These are phyloP conservation scores for Solanum peruvianum DNA, from an alignment of 257 asterid genomes.

Conservation along the genomic window DNA sequence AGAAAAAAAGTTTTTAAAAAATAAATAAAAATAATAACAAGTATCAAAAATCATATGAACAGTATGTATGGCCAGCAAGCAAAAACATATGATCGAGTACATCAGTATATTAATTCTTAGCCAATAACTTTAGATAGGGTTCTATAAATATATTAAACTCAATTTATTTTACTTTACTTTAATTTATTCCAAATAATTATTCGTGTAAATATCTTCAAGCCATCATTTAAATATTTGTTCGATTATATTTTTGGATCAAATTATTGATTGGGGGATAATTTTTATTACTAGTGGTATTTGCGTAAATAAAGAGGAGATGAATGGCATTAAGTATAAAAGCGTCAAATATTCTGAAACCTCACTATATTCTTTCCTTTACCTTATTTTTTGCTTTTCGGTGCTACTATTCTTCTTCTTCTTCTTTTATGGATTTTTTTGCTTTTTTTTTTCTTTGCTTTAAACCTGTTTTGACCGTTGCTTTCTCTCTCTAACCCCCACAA, in stretches of 20 bases:
- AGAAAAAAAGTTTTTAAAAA: background rate
- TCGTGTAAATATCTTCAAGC: background rate
- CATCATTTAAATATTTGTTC: background rate
- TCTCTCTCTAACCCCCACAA: constrained; percentile 6
- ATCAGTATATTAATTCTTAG: background rate
- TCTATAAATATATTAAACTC: background rate
- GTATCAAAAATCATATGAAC: background rate
- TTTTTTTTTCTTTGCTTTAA: constrained; percentile 10
- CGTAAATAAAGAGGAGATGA: background rate
- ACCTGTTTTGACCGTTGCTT: constrained; percentile 39
- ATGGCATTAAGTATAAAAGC: background rate
- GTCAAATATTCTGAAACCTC: constrained; percentile 6
- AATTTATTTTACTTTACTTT: background rate
- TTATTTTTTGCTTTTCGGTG: background rate
- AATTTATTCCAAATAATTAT: background rate
- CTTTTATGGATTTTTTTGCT: background rate
- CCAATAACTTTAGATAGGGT: background rate
- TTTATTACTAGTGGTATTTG: background rate
- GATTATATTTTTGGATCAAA: no score
- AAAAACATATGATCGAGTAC: background rate
- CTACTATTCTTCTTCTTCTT: background rate
- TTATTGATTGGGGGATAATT: no score
- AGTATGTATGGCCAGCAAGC: no score
- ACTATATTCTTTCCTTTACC: constrained; percentile 14
- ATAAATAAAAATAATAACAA: background rate